Conservation (phyloP, 805 yeast species). For the Nakazawaea ishiwadae region DNA sequence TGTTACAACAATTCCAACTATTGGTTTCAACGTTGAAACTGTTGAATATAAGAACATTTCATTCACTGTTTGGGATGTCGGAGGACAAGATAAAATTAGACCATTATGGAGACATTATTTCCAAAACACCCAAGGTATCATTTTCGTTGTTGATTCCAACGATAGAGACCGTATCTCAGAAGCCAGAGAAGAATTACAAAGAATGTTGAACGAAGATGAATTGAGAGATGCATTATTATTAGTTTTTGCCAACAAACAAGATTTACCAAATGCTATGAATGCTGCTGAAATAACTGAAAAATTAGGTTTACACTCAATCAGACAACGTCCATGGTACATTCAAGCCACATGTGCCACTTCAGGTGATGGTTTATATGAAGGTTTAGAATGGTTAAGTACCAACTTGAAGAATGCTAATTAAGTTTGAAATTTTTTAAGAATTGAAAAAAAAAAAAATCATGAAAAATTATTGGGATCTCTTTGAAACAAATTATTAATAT, state of each 20-base stretch:
- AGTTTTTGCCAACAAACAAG: conserved; percentile 98
- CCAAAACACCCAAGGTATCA: conserved; percentile 98
- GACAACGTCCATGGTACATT: conserved; percentile 99
- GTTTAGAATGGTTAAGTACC: conserved; percentile 94
- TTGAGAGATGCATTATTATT: conserved; percentile 92
- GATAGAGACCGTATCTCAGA: conserved; percentile 97
- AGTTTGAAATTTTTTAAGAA: not conserved
- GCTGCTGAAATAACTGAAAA: conserved; percentile 98
- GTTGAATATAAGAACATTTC: conserved; percentile 96
- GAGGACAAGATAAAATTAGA: conserved; percentile 99
- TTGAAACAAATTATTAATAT: not conserved
- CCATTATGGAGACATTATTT: conserved; percentile 98
- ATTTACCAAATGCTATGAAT: conserved; percentile 97
- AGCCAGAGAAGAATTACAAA: conserved; percentile 97
- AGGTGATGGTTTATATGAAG: conserved; percentile 97
- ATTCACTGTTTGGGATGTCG: conserved; percentile 98
- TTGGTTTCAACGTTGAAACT: conserved; percentile 96
- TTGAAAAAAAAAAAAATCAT: not conserved
- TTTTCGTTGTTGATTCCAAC: conserved; percentile 95
- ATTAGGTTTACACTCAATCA: conserved; percentile 92
- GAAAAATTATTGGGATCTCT: not conserved
- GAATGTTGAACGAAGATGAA: conserved; percentile 98
- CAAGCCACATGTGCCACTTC: conserved; percentile 99
- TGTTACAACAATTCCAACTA: conserved; percentile 94
- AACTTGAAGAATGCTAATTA: conserved; percentile 69